Percentiles rank a stretch among this genome's conserved stretches.
Evolutionary conservation across 106 monocot genomes (phyloP).

Genomic region (Ottelia alismoides): DNA sequence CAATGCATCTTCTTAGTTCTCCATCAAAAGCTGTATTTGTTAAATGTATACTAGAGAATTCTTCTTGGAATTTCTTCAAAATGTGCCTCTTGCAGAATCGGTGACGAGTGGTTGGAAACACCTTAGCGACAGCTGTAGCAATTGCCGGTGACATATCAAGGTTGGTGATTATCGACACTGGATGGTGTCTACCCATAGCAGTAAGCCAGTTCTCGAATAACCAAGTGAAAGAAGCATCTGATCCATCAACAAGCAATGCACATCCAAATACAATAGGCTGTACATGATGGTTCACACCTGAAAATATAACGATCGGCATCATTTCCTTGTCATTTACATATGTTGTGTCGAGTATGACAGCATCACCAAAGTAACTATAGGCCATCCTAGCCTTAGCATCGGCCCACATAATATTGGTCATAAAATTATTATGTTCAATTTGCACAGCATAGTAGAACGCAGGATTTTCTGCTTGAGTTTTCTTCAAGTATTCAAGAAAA

Average conservation of each 20-base stretch:
- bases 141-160: slow-evolving; percentile 72
- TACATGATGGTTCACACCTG: slow-evolving; percentile 82
- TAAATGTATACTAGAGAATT: slow-evolving; percentile 55
- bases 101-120: slow-evolving; percentile 71
- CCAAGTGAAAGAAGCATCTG: slow-evolving; percentile 85
- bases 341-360: slow-evolving; percentile 78
- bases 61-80: slow-evolving; percentile 71
- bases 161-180: slow-evolving; percentile 52
- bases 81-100: slow-evolving; percentile 79
- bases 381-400: slow-evolving; percentile 71
- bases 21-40: slow-evolving; percentile 39
- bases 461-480: slow-evolving; percentile 73
- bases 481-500: slow-evolving; percentile 62
- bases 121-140: slow-evolving; percentile 66
- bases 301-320: slow-evolving; percentile 87
- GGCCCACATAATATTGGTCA: slow-evolving; percentile 94
- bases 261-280: slow-evolving; percentile 76
- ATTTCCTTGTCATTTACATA: slow-evolving; percentile 92
- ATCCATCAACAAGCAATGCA: slow-evolving; percentile 85
- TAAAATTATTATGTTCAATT: slow-evolving; percentile 76
- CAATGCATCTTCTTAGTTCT: slow-evolving; percentile 64
- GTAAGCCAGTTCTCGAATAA: slow-evolving; percentile 84
- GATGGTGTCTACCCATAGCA: slow-evolving; percentile 67
- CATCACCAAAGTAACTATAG: slow-evolving; percentile 65
- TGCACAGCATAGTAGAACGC: slow-evolving; percentile 91